These are phyloP conservation scores for Miamiensis avidus DNA, from an alignment of 169 alveolate genomes.

Conservation along the genomic window DNA sequence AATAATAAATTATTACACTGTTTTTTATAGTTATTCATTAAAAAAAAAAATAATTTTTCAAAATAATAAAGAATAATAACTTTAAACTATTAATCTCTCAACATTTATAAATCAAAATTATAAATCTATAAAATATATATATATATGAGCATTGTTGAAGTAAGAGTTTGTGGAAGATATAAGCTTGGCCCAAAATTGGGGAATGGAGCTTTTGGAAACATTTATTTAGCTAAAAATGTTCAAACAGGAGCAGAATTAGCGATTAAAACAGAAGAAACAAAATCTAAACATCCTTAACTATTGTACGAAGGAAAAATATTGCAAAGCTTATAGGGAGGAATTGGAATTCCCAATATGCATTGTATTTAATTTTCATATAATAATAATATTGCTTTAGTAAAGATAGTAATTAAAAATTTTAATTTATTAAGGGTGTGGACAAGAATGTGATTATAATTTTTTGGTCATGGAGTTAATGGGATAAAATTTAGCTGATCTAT, in stretches of 20 bases:
- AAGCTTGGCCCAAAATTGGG: conserved; percentile 59
- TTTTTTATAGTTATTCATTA: too few relatives aligned
- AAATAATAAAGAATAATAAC: too few relatives aligned
- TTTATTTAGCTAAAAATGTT: conserved; percentile 68
- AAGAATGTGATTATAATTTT: conserved; percentile 74
- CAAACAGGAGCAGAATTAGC: conserved; percentile 73
- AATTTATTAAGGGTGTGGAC: conserved; percentile 57
- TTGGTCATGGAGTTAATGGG: conserved; percentile 84
- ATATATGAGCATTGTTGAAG: conserved; percentile 48
- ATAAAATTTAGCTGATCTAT: conserved; percentile 67
- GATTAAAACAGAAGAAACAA: conserved; percentile 69
- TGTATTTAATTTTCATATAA: conserved; percentile 2
- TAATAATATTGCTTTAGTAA: neutral
- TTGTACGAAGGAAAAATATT: conserved; percentile 75
- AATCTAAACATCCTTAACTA: conserved; percentile 82
- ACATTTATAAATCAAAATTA: too few relatives aligned
- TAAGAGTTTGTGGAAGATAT: conserved; percentile 64
- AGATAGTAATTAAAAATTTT: too few relatives aligned
- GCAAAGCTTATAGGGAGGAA: conserved; percentile 66
- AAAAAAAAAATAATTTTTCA: too few relatives aligned
- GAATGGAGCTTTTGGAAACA: conserved; percentile 79
- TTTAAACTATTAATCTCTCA: too few relatives aligned
- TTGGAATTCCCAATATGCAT: conserved; percentile 53
- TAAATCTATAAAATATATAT: too few relatives aligned
- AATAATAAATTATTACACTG: too few relatives aligned